A percentile compares a stretch with the other conserved stretches of the same genome.
phyloP scores from a whole-genome alignment of 176 grass and related monocot species.

The Echinochloa phyllopogon region DNA sequence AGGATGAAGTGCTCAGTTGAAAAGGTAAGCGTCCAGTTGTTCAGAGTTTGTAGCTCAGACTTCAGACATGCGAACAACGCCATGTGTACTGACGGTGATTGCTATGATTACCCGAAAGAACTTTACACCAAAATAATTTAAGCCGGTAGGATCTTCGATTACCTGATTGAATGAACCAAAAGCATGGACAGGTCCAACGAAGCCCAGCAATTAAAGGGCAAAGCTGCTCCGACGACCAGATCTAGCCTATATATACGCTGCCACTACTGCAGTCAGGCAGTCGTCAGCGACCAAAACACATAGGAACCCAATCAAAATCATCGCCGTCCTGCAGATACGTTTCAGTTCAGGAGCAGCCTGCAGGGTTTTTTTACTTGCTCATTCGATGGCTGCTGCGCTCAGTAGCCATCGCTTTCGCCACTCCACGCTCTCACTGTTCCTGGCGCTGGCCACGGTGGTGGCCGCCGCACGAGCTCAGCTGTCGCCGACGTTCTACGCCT shows the following conservation, averaged over 20 bases:
- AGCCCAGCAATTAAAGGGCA: slow-evolving; percentile 28
- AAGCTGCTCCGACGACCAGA: background rate
- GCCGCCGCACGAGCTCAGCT: slow-evolving; percentile 62
- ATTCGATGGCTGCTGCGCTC: slow-evolving; percentile 14
- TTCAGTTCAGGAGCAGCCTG: background rate
- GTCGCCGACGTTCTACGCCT: slow-evolving; percentile 65
- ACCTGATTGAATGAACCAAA: background rate
- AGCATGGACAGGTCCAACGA: slow-evolving; percentile 26
- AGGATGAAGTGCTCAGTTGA: background rate
- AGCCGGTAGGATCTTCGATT: background rate
- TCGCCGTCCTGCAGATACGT: background rate
- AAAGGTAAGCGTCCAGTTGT: background rate
- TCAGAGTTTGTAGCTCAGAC: background rate
- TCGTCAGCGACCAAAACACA: background rate
- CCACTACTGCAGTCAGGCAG: background rate
- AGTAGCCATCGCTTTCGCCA: background rate
- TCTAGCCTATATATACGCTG: slow-evolving; percentile 12
- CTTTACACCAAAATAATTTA: slow-evolving; percentile 20
- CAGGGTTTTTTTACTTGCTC: background rate
- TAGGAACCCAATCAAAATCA: background rate
- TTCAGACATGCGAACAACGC: background rate
- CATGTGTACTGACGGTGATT: background rate
- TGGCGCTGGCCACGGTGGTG: slow-evolving; percentile 27
- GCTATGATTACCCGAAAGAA: background rate
- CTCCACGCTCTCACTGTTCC: background rate